These are phyloP conservation scores for Saraca asoca DNA, from an alignment of 331 rosid genomes.

Conservation along the genomic window DNA sequence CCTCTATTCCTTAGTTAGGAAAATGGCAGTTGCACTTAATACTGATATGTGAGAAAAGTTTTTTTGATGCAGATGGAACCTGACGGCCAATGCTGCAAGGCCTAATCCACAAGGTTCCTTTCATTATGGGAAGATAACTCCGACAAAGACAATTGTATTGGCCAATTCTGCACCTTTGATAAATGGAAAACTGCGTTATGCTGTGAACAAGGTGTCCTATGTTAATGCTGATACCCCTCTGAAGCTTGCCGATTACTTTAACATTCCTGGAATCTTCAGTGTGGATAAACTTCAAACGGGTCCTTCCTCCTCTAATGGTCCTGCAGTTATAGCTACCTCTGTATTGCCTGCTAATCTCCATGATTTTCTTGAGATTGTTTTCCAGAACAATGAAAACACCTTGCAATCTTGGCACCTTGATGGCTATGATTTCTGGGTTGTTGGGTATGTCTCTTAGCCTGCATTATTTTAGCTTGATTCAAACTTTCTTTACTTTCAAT, in stretches of 20 bases:
- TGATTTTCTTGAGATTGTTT: slow-evolving; percentile 86
- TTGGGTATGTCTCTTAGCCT: slow-evolving; percentile 62
- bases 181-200: slow-evolving; percentile 79
- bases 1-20: too few relatives aligned
- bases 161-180: slow-evolving; percentile 75
- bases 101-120: slow-evolving; percentile 98
- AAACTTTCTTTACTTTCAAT: slow-evolving; percentile 1
- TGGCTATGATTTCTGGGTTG: slow-evolving; percentile 95
- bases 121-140: slow-evolving; percentile 81
- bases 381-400: slow-evolving; percentile 80
- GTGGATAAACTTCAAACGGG: slow-evolving; percentile 59
- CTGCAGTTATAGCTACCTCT: slow-evolving; percentile 61
- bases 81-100: slow-evolving; percentile 99
- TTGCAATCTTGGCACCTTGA: slow-evolving; percentile 93
- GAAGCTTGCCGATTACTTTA: slow-evolving; percentile 94
- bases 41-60: too few relatives aligned
- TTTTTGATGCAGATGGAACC: slow-evolving; percentile 69
- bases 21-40: too few relatives aligned
- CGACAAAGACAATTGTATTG: slow-evolving; percentile 62
- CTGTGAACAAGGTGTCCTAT: slow-evolving; percentile 76
- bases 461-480: slow-evolving; percentile 14
- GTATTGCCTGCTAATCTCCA: slow-evolving; percentile 64
- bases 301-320: slow-evolving; percentile 58
- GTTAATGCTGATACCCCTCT: slow-evolving; percentile 84
- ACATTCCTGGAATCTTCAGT: slow-evolving; percentile 78